Evolutionary conservation across 768 basidiomycete genomes (phyloP).

Genomic region (Brasilioporus rufonigricans): DNA sequence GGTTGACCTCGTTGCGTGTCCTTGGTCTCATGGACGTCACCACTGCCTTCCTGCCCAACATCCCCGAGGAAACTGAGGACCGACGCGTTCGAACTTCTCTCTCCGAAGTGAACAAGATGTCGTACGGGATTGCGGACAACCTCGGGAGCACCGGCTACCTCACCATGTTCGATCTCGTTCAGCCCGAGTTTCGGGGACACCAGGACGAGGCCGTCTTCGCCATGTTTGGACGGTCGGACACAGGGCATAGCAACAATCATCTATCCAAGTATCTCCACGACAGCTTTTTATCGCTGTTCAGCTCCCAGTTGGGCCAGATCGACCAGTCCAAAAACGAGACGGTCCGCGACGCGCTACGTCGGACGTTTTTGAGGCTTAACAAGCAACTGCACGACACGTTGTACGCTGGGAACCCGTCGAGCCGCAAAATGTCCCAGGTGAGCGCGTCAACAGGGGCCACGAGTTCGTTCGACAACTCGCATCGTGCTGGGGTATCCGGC

Average conservation of each 20-base stretch:
- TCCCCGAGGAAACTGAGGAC: conserved; percentile 83
- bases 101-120: conserved; percentile 87
- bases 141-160: conserved; percentile 77
- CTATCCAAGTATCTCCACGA: conserved; percentile 85
- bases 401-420: conserved; percentile 38
- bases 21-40: conserved; percentile 98
- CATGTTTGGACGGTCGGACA: conserved; percentile 83
- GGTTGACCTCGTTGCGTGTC: conserved; percentile 79
- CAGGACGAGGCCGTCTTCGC: conserved; percentile 89
- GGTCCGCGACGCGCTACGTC: conserved; percentile 73
- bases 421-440: conserved; percentile 72
- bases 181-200: conserved; percentile 75
- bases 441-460: conserved; percentile 43
- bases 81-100: conserved; percentile 89
- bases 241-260: conserved; percentile 56
- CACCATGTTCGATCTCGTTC: conserved; percentile 90
- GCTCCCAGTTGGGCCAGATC: conserved; percentile 48
- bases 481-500: conserved; percentile 75
- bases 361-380: conserved; percentile 87
- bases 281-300: conserved; percentile 66
- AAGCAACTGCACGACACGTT: conserved; percentile 73
- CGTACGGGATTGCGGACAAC: conserved; percentile 94
- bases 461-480: conserved; percentile 43
- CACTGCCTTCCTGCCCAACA: conserved; percentile 57
- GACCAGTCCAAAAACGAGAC: conserved; percentile 45